These are phyloP conservation scores for Arachnomyces sp. DNA, from an alignment of 2,329 filamentous ascomycete genomes.

Conservation along the genomic window DNA sequence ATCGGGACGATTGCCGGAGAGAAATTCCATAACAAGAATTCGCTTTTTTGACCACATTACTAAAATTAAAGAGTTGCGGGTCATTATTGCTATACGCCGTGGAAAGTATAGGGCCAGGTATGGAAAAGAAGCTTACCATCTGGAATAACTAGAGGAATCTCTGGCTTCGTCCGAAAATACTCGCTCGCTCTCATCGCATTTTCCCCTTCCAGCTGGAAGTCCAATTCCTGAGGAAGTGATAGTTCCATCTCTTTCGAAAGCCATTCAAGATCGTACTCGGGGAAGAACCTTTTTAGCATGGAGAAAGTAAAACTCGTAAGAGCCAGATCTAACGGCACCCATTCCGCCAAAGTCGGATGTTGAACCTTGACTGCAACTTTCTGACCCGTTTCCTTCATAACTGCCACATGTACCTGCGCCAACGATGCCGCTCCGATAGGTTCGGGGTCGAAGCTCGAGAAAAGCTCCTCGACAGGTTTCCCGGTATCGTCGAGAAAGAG, in stretches of 20 bases:
- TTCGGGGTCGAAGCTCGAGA: conserved; percentile 69
- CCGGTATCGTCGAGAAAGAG: conserved; percentile 86
- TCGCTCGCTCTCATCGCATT: conserved; percentile 74
- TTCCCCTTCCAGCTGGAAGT: conserved; percentile 76
- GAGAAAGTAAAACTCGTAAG: conserved; percentile 85
- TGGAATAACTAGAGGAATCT: conserved; percentile 79
- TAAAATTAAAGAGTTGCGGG: conserved; percentile 11
- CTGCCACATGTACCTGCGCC: conserved; percentile 88
- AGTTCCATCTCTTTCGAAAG: conserved; percentile 86
- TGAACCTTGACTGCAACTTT: conserved; percentile 95
- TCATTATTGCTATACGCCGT: neutral
- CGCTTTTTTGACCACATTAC: conserved; percentile 84
- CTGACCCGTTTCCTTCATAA: conserved; percentile 70
- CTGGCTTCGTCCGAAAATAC: conserved; percentile 68
- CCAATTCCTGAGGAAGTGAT: conserved; percentile 82
- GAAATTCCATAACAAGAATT: conserved; percentile 91
- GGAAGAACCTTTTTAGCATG: conserved; percentile 85
- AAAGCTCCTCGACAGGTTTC: conserved; percentile 68
- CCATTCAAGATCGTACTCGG: conserved; percentile 97
- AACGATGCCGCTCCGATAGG: conserved; percentile 91
- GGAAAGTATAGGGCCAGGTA: neutral
- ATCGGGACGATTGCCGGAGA: conserved; percentile 78
- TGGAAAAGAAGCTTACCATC: conserved; percentile 36
- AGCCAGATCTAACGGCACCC: conserved; percentile 78
- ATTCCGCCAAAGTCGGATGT: conserved; percentile 81